Base-by-base conservation (phyloP, 305 asterid genomes). In the Solanum chacoense region DNA sequence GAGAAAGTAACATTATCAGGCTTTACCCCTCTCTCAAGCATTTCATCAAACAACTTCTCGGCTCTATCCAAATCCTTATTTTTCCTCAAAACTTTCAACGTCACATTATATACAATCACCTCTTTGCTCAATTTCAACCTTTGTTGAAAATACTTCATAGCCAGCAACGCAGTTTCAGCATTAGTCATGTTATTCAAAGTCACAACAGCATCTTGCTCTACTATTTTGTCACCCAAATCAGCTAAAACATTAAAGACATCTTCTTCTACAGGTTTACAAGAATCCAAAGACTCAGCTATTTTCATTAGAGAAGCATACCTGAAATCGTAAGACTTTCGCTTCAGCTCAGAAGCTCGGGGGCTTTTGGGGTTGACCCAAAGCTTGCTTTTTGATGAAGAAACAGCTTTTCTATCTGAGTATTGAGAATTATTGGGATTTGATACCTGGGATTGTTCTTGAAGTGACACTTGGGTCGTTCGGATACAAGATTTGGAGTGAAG, bases 1-100 rank as follows among this genome's bases (percentile, higher is more conserved):
- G 96, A 96, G 89, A 97, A 95, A 1, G 99, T 95, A 73, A 94
- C 92, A 87, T 96, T 96, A 90, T 96, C 98, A 1, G 98, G 99
- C 89, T 89, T 93, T 63, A 97, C 93, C 8, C 98, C 98, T 77
- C 93, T 94, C 76, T 93, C 94, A 88, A 94, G 90, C 98, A 97
- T 96, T 87, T 91, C 92, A 78, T 45, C 87, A 84, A 97, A 95
- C 95, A 97, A 34, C 26, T 40, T 92, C 89, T 94, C 98, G 0
- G 97, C 96, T 87, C 93, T 91, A 3, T 75, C 80, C 12, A 96
- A 92, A 88, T 95, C 97, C 92, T 91, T 94, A 79, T 93, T 91
- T 88, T 96, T 96, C 91, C 96, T 90, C 72, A 91, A 90, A 13
- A 95, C 97, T 88, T 96, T 95, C 92, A 98, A 36, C 7, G 99